Evolutionary conservation across 495 filamentous ascomycete genomes (phyloP), one percentile per base, ranked within the genome.

Genomic region (Aspergillus hancockii): DNA sequence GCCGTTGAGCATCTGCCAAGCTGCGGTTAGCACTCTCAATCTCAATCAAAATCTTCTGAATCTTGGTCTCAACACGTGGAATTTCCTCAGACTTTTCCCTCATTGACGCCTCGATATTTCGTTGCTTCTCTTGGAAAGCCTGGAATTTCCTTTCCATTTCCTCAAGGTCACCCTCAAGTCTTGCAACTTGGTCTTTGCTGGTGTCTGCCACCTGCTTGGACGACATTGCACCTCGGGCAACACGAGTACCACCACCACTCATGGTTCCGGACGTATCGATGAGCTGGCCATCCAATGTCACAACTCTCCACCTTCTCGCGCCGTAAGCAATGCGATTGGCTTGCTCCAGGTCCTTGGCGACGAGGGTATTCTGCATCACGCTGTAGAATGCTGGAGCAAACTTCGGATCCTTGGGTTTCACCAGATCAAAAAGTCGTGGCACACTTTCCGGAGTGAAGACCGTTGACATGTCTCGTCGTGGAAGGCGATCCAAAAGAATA

Each of bases 211-310:
- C 89, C 43, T 96, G 88, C 72, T 97, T 98, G 13, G 90, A 93
- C 2, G 93, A 97, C 94, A 98, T 98, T 49, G 88, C 85, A 3
- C 95, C 95, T 59, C 86, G 89, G 57, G 93, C 91, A 38, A 92
- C 88, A 36, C 88, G 90, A 36, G 82, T 92, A 43, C 94, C 94
- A 79, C 94, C 94, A 77, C 94, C 94, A 61, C 90, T 95, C 95
- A 98, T 97, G 9, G 94, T 98, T 76, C 94, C 94, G 2, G 92
- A 96, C 63, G 91, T 93, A 73, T 98, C 94, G 58, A 98, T 97
- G 49, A 98, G 83, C 67, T 97, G 92, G 19, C 94, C 94, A 64
- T 93, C 90, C 28, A 97, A 84, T 0, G 95, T 98, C 23, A 98
- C 94, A 3, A 98, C 95, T 64, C 94, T 85, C 93, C 94, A 98